Conservation (phyloP, 495 filamentous ascomycete genomes). For the Chlorociboria aeruginascens region DNA sequence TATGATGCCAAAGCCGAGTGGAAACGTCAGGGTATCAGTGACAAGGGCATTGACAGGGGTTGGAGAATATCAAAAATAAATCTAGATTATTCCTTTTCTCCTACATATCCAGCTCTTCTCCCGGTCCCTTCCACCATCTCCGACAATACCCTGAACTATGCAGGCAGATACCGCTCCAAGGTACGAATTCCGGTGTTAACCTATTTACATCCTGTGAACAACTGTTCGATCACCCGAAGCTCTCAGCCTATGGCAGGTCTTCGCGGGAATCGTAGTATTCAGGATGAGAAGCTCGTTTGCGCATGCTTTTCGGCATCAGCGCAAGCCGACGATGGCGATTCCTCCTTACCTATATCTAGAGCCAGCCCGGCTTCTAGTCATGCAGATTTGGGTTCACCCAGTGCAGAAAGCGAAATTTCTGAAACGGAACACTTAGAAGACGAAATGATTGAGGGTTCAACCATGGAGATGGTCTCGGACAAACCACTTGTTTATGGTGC, state of each 20-base stretch:
- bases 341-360: slow-evolving; percentile 27
- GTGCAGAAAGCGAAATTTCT: slow-evolving; percentile 30
- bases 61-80: slow-evolving; percentile 94
- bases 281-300: slow-evolving; percentile 87
- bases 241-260: slow-evolving; percentile 86
- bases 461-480: slow-evolving; percentile 29
- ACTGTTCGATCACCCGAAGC: slow-evolving; percentile 90
- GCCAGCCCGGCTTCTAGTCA: slow-evolving; percentile 49
- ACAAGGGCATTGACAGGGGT: slow-evolving; percentile 58
- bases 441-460: slow-evolving; percentile 43
- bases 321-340: slow-evolving; percentile 33
- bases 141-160: slow-evolving; percentile 93
- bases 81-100: slow-evolving; percentile 73
- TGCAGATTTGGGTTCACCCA: slow-evolving; percentile 29
- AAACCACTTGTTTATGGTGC: slow-evolving; percentile 55
- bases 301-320: slow-evolving; percentile 82
- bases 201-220: slow-evolving; percentile 93
- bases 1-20: slow-evolving; percentile 80
- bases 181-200: slow-evolving; percentile 78
- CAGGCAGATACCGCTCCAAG: slow-evolving; percentile 75
- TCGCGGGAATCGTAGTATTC: slow-evolving; percentile 77
- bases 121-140: slow-evolving; percentile 80
- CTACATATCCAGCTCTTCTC: slow-evolving; percentile 85
- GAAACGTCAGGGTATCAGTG: slow-evolving; percentile 65
- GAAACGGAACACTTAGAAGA: slow-evolving; percentile 62